Evolutionary conservation across 352 stramenopile genomes (phyloP), one percentile per base, ranked within the genome.

Genomic region (Phytophthora pinifolia): DNA sequence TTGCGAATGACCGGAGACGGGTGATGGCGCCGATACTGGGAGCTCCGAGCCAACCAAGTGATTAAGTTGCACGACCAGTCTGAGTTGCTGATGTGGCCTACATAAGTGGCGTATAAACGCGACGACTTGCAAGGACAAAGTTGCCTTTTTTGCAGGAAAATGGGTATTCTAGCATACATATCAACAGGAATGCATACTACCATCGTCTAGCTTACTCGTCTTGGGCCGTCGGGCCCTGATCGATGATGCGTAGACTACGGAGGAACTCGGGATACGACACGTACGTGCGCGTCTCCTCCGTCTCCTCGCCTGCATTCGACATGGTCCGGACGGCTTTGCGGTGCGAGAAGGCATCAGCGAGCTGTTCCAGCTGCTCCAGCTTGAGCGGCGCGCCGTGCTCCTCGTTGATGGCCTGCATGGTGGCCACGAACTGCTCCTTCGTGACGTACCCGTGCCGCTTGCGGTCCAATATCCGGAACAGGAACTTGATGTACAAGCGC

Each of bases 241-340:
- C 76, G 25, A 84, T 76, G 39, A 89, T 83, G 9, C 75, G 76
- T 25, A 92, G 72, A 25, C 79, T 89, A 34, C 78, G 77, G 5
- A 92, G 61, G 54, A 92, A 92, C 7, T 75, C 68, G 1, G 82
- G 77, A 30, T 92, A 92, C n/a, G 72, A 83, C 6, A 92, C 72
- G 30, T 68, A 82, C 37, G 61, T 54, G 3, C 59, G 54, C 22
- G 25, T 70, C 42, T 52, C 79, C 46, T 70, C 55, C 15, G 33
- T 67, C 20, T 68, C 42, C 39, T 65, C 53, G 9, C 63, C 59
- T 10, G 48, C 42, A 4, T 48, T 55, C 10, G 57, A 67, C 47
- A 67, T 22, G 29, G 53, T 50, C 2, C 62, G 66, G 30, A 82
- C 62, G 0, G 46, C 69, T 34, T 67, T 71, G 6, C 35, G 66